Base-by-base conservation (phyloP, 2,329 filamentous ascomycete genomes). In the Clonostachys chloroleuca region DNA sequence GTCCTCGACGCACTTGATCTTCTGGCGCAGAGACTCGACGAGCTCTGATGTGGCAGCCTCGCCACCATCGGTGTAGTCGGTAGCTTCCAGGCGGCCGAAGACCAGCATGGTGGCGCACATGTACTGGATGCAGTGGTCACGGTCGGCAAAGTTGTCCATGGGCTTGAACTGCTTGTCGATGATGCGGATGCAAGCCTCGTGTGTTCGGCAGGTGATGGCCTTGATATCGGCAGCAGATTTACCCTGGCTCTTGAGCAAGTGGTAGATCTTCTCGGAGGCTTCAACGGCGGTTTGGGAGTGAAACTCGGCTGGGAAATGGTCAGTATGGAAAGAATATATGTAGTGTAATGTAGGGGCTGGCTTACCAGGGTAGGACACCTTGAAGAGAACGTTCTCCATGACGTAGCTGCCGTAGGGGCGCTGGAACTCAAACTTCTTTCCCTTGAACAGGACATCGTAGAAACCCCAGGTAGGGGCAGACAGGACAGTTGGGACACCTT, bases 131-230 rank as follows among this genome's bases (percentile, higher is more conserved):
- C 94, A 99, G 81, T 99, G 94, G 73, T 99, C 94, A 63, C 94
- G 91, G 74, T 99, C 94, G 63, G 94, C 94, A 64, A 97, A 99
- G 84, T 99, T 99, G 78, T 96, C 92, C 89, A 99, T 95, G 59
- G 92, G 86, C 82, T 96, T 97, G 81, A 96, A 95, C 75, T 99
- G 94, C 81, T 99, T 99, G 82, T 99, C 94, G 62, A 99, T 99
- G 73, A 99, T 99, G 62, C 94, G 91, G 65, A 99, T 83, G 76
- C 94, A 97, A 49, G 94, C 94, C 74, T 99, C 94, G 75, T 99
- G 94, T 9, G 94, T 99, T 60, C 94, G 87, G 83, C 92, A 96
- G 58, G 87, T 91, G 61, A 99, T 83, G 52, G 81, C 80, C 76
- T 95, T 92, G 76, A 99, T 95, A 69, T 99, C 92, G 57, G 86